Base-by-base conservation (phyloP, 768 basidiomycete species). In the Tulasnella sp. region DNA sequence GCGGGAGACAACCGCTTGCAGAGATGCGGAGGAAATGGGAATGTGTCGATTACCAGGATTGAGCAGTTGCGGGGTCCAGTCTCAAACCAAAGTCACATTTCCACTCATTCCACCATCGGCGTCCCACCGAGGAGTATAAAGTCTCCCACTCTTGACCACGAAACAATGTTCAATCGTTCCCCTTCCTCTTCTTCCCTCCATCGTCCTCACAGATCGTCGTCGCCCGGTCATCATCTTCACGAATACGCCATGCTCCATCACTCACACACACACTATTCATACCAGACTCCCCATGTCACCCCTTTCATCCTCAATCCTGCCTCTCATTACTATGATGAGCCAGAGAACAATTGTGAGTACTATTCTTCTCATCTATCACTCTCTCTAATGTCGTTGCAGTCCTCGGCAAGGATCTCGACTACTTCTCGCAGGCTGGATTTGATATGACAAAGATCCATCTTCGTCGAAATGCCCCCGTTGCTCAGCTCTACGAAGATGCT, bases 341-440 rank as follows among this genome's bases (percentile, higher is more conserved):
- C 41, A 32, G 50, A 53, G 5, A 60, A 60, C 53, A 57, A 42
- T 35, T 59, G 59, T 60, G 48, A 52, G 59, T 33, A 19, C 19
- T 34, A 31, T 40, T n/a, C 27, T 51, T 34, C 48, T 20, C 35
- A 20, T 31, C 25, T 28, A 37, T 45, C 33, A n/a, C 45, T 43
- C 31, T 48, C 57, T 58, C 43, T 47, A 58, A 55, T 43, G 43
- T 16, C 51, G 28, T 22, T 33, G 34, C 66, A 91, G 88, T 92
- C 64, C 82, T 93, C 61, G 90, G 88, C 61, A 80, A 76, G 59
- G 92, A 98, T 64, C 77, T 98, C 61, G 85, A 90, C 65, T 88
- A 91, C 70, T 95, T 95, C 78, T 98, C 93, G 33, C 85, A 95
- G 67, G 93, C 95, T 53, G 95, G 95, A 56, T 98, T 99, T 70